Percentiles rank a stretch among this genome's conserved stretches.
These are phyloP conservation scores for Heritiera littoralis DNA, from an alignment of 345 rosid species.

Conservation along the genomic window DNA sequence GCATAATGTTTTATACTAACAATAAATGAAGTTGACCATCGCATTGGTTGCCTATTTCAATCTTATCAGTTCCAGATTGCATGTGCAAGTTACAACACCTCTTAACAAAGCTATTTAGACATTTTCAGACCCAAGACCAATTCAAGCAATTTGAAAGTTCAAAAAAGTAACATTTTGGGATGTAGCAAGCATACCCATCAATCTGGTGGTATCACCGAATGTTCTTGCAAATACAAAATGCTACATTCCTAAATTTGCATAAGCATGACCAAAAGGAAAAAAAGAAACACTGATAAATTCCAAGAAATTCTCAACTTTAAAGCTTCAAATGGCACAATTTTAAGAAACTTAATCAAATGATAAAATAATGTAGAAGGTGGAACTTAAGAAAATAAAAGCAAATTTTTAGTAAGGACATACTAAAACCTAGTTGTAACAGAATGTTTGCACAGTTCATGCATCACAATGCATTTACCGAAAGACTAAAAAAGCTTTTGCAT, in stretches of 20 bases:
- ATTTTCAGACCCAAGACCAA: neutral
- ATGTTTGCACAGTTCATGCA: slow-evolving; percentile 7
- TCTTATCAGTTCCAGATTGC: neutral
- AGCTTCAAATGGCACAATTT: neutral
- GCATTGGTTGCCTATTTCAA: neutral
- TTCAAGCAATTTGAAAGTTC: neutral
- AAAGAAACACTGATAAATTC: neutral
- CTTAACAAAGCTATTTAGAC: neutral
- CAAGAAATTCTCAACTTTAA: neutral
- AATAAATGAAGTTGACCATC: neutral
- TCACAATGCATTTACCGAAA: neutral
- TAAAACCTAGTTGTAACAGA: slow-evolving; percentile 5
- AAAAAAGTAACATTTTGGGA: neutral
- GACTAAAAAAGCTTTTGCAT: neutral
- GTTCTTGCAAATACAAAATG: neutral
- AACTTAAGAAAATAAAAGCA: neutral
- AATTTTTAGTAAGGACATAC: slow-evolving; percentile 4
- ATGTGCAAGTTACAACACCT: neutral
- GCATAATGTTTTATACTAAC: slow-evolving; percentile 10
- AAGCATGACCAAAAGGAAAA: neutral
- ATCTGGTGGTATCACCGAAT: neutral
- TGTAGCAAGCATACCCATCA: neutral
- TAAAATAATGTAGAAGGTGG: neutral
- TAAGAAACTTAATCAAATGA: neutral
- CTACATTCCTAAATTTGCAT: neutral